Conservation (phyloP, 768 basidiomycete species). For the Podaxis pistillaris region DNA sequence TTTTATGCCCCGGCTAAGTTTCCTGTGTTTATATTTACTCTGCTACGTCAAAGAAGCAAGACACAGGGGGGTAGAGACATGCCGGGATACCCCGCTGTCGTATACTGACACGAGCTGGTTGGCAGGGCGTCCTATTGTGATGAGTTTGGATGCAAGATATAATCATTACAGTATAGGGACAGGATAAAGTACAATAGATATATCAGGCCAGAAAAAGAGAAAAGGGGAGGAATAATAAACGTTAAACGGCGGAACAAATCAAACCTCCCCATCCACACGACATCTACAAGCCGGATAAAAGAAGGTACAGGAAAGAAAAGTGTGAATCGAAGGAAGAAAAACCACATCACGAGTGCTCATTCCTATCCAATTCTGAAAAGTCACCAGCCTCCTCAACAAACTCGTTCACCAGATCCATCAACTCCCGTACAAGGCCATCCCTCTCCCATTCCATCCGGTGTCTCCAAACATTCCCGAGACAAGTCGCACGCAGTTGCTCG, state of each 20-base stretch:
- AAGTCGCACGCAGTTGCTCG: conserved; percentile 88
- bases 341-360: not conserved
- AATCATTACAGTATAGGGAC: not conserved
- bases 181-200: not conserved
- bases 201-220: not conserved
- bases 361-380: not conserved
- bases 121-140: too few relatives aligned
- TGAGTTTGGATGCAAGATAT: too few relatives aligned
- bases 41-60: too few relatives aligned
- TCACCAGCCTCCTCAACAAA: conserved; percentile 67
- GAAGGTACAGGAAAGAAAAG: not conserved
- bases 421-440: conserved; percentile 55
- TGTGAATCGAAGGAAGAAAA: not conserved
- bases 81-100: too few relatives aligned
- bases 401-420: conserved; percentile 53
- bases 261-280: not conserved
- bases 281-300: not conserved
- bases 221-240: not conserved
- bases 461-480: conserved; percentile 80
- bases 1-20: too few relatives aligned
- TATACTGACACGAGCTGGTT: too few relatives aligned
- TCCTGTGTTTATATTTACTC: too few relatives aligned
- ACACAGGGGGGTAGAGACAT: too few relatives aligned
- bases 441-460: conserved; percentile 84
- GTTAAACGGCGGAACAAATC: not conserved